Evolutionary conservation across 2,329 filamentous ascomycete species (phyloP).

Genomic region (Coniella lustricola): DNA sequence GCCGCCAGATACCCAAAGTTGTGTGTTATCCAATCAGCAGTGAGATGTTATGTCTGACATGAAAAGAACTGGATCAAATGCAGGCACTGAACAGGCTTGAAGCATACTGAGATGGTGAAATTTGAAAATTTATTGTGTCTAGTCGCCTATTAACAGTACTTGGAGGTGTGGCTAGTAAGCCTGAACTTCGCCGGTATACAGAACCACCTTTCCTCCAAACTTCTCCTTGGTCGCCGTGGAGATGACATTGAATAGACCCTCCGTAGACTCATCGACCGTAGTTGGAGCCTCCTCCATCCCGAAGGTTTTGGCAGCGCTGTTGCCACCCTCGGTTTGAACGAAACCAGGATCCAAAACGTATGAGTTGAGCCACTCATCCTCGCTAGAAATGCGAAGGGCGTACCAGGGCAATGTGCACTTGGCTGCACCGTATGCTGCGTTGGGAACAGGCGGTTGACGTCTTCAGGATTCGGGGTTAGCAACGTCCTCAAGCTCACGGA

Average conservation of each 20-base stretch:
- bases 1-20: too few species aligned
- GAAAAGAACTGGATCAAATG: too few species aligned
- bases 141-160: too few species aligned
- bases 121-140: too few species aligned
- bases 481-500: too few species aligned
- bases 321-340: not conserved
- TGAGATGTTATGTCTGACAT: too few species aligned
- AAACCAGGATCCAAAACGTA: conserved; percentile 21
- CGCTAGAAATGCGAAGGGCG: conserved; percentile 24
- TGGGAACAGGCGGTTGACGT: conserved; percentile 20
- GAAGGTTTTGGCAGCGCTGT: not conserved
- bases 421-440: conserved; percentile 35
- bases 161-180: not conserved
- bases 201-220: conserved; percentile 20
- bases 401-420: conserved; percentile 32
- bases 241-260: conserved; percentile 18
- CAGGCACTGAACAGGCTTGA: too few species aligned
- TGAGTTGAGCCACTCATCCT: conserved; percentile 28
- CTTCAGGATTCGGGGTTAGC: not conserved
- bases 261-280: conserved; percentile 11
- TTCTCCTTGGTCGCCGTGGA: conserved; percentile 18
- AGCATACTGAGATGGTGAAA: too few species aligned
- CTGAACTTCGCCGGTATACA: conserved; percentile 17
- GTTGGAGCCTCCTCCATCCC: conserved; percentile 11
- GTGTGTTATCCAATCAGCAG: too few species aligned